Percentiles rank a stretch among this genome's conserved stretches.
These are phyloP conservation scores for Saturnispora sanitii DNA, from an alignment of 805 yeast species.

Conservation along the genomic window DNA sequence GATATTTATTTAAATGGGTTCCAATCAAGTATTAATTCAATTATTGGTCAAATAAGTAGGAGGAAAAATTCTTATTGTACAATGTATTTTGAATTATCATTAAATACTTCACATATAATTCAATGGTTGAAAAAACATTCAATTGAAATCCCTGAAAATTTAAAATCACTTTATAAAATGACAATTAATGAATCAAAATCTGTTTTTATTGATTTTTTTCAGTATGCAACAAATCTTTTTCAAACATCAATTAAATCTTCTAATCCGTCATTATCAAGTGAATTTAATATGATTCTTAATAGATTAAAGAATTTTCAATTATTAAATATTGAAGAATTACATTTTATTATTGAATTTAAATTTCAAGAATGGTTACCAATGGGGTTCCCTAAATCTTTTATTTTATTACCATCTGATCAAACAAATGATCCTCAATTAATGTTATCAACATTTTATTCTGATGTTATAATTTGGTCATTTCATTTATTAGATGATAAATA, in stretches of 20 bases:
- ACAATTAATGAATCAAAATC: conserved; percentile 5
- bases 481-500: conserved; percentile 55
- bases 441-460: conserved; percentile 61
- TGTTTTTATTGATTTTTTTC: conserved; percentile 45
- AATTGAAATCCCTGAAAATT: conserved; percentile 12
- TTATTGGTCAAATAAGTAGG: conserved; percentile 32
- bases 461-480: conserved; percentile 66
- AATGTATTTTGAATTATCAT: conserved; percentile 44
- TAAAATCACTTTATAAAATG: conserved; percentile 6
- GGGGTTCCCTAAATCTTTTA: conserved; percentile 49
- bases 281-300: conserved; percentile 50
- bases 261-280: conserved; percentile 6
- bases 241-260: conserved; percentile 2
- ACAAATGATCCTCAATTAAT: conserved; percentile 39
- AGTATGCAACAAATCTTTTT: conserved; percentile 33
- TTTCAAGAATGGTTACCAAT: conserved; percentile 69
- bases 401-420: conserved; percentile 26
- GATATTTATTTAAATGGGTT: conserved; percentile 35
- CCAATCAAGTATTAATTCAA: conserved; percentile 28
- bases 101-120: conserved; percentile 12
- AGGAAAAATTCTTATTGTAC: conserved; percentile 40
- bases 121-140: conserved; percentile 9
- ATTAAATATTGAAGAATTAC: conserved; percentile 41
- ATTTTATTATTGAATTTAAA: conserved; percentile 40
- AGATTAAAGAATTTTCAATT: conserved; percentile 56